A percentile compares a stretch with the other conserved stretches of the same genome.
Conservation (phyloP, 495 filamentous ascomycete species). For the Daldinia grandis region DNA sequence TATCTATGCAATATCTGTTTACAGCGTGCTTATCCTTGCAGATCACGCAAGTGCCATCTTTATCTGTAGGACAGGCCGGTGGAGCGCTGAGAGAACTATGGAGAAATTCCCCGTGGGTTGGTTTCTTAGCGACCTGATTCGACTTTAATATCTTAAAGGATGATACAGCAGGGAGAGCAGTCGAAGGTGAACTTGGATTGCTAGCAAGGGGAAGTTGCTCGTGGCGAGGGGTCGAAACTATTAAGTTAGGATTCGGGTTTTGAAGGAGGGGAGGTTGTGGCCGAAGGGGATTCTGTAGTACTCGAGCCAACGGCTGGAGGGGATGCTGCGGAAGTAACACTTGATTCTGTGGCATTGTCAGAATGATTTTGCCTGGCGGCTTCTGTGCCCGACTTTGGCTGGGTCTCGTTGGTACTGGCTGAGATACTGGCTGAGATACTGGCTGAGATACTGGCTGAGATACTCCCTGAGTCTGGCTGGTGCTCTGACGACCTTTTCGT, state of each 20-base stretch:
- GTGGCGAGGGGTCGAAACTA: slow-evolving; percentile 4
- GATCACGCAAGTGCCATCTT: slow-evolving; percentile 42
- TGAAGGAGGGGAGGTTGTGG: not conserved
- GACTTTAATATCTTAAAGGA: slow-evolving; percentile 9
- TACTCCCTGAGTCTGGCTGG: not conserved
- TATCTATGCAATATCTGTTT: slow-evolving; percentile 45
- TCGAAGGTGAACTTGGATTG: not conserved
- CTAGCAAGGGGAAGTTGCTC: not conserved
- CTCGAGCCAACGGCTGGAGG: too few species aligned
- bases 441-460: not conserved
- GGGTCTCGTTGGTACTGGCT: not conserved
- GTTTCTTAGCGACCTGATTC: not conserved
- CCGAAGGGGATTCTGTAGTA: not conserved
- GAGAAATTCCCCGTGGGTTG: not conserved
- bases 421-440: too few species aligned
- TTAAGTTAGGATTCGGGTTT: slow-evolving; percentile 6
- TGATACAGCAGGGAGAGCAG: not conserved
- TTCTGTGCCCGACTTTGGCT: not conserved
- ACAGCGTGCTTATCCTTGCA: slow-evolving; percentile 44
- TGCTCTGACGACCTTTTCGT: not conserved
- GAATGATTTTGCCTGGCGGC: not conserved
- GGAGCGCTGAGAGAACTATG: not conserved
- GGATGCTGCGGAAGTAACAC: not conserved
- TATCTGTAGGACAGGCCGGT: slow-evolving; percentile 13
- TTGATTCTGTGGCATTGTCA: not conserved